A percentile compares a stretch with the other conserved stretches of the same genome.
These are phyloP conservation scores for Lodderomyces metapsilosis DNA, from an alignment of 1,139 yeast species.

Conservation along the genomic window DNA sequence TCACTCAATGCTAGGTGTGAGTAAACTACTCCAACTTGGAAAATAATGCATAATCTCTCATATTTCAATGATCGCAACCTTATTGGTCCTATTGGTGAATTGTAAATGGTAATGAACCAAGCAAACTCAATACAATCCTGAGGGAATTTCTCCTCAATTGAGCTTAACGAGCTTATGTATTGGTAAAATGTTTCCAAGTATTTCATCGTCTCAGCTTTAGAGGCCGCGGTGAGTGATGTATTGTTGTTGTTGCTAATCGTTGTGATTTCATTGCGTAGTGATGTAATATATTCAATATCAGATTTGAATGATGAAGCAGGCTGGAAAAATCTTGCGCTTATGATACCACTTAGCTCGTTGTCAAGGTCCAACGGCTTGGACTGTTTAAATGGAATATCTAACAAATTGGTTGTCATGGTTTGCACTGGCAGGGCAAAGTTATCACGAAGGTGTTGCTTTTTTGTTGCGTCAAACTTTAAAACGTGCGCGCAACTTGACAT, in stretches of 20 bases:
- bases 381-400: constrained; percentile 53
- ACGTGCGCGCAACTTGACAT: neutral
- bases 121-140: constrained; percentile 50
- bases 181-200: constrained; percentile 18
- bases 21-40: constrained; percentile 66
- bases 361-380: constrained; percentile 50
- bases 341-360: constrained; percentile 45
- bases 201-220: neutral
- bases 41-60: constrained; percentile 63
- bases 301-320: constrained; percentile 54
- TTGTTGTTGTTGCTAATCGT: constrained; percentile 21
- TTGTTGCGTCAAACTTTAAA: neutral
- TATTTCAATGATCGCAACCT: constrained; percentile 45
- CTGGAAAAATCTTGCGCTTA: constrained; percentile 64
- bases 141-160: constrained; percentile 39
- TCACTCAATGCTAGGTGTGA: constrained; percentile 53
- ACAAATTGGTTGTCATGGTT: constrained; percentile 35
- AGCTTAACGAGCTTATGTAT: constrained; percentile 32
- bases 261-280: constrained; percentile 23
- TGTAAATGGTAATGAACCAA: constrained; percentile 64
- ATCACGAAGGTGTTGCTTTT: neutral
- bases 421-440: neutral
- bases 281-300: constrained; percentile 47
- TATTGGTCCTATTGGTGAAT: constrained; percentile 39
- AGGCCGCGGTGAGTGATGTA: neutral